Evolutionary conservation across 371 early-diverging fungal species (phyloP).

Genomic region (Conidiobolus incongruus): DNA sequence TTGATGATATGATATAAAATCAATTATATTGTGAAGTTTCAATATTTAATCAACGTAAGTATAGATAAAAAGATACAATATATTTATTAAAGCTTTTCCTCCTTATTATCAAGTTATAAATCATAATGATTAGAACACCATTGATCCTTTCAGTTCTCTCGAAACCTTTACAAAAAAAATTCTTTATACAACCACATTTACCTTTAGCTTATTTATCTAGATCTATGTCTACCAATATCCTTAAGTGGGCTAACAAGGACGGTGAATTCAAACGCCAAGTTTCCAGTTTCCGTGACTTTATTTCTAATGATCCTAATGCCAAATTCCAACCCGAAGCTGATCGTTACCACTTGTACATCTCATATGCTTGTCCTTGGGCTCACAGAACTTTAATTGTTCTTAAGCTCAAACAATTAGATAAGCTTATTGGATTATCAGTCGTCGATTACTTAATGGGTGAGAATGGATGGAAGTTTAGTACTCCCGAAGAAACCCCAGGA

Average conservation of each 20-base stretch:
- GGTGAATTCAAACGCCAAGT: slow-evolving; percentile 74
- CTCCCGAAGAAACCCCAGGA: slow-evolving; percentile 45
- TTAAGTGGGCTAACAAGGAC: slow-evolving; percentile 52
- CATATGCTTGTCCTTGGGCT: slow-evolving; percentile 81
- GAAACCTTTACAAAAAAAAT: not conserved
- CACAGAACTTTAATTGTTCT: slow-evolving; percentile 72
- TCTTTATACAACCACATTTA: not conserved
- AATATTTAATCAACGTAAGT: no score
- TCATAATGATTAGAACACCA: no score
- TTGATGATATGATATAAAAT: no score
- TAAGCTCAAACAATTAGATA: slow-evolving; percentile 63
- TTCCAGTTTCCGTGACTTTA: slow-evolving; percentile 53
- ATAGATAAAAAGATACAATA: no score
- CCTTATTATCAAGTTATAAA: no score
- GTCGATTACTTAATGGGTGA: slow-evolving; percentile 61
- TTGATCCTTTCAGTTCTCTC: no score
- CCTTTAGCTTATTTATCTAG: no score
- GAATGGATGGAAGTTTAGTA: slow-evolving; percentile 63
- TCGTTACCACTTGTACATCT: slow-evolving; percentile 55
- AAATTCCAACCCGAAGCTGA: slow-evolving; percentile 52
- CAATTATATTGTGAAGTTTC: no score
- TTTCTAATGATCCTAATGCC: slow-evolving; percentile 28
- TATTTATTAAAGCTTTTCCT: no score
- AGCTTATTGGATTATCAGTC: slow-evolving; percentile 51
- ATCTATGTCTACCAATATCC: slow-evolving; percentile 11